These are phyloP conservation scores for Sordariomycetes sp. DNA, from an alignment of 2,329 filamentous ascomycete species.

Conservation along the genomic window DNA sequence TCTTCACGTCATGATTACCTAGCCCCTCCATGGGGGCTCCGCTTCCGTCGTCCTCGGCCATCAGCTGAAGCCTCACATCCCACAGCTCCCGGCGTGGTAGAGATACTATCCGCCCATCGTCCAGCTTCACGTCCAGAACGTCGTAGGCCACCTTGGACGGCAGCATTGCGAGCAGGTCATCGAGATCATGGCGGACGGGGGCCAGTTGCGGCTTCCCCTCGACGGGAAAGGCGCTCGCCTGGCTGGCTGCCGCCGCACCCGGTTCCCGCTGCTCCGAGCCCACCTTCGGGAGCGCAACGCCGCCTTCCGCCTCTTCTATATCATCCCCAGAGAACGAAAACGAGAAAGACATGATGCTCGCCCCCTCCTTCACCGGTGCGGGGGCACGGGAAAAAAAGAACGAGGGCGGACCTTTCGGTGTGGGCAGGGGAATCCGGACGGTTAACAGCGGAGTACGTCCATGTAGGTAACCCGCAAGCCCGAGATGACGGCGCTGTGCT, in stretches of 20 bases:
- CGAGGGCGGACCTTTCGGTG: not conserved
- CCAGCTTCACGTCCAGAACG: constrained; percentile 48
- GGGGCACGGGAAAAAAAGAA: not conserved
- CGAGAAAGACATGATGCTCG: constrained; percentile 35
- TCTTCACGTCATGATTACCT: constrained; percentile 63
- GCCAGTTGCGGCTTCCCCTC: constrained; percentile 49
- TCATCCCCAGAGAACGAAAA: constrained; percentile 56
- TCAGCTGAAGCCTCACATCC: constrained; percentile 72
- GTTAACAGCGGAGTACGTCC: not conserved
- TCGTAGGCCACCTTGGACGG: constrained; percentile 67
- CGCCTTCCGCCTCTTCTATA: constrained; percentile 41
- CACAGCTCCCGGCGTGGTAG: constrained; percentile 70
- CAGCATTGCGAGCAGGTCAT: constrained; percentile 42
- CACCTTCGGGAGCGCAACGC: constrained; percentile 13
- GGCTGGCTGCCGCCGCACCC: constrained; percentile 15
- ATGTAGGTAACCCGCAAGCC: not conserved
- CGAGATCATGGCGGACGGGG: constrained; percentile 38
- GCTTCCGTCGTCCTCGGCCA: constrained; percentile 54
- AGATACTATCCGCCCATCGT: constrained; percentile 38
- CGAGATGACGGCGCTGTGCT: not conserved
- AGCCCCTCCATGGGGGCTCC: constrained; percentile 35
- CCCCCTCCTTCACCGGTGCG: not conserved
- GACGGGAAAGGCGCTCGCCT: constrained; percentile 51
- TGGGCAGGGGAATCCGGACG: not conserved
- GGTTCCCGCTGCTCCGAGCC: constrained; percentile 9